Percentiles rank a stretch among this genome's conserved stretches.
Conservation (phyloP, 208 protist species). For the Angomonas deanei region DNA sequence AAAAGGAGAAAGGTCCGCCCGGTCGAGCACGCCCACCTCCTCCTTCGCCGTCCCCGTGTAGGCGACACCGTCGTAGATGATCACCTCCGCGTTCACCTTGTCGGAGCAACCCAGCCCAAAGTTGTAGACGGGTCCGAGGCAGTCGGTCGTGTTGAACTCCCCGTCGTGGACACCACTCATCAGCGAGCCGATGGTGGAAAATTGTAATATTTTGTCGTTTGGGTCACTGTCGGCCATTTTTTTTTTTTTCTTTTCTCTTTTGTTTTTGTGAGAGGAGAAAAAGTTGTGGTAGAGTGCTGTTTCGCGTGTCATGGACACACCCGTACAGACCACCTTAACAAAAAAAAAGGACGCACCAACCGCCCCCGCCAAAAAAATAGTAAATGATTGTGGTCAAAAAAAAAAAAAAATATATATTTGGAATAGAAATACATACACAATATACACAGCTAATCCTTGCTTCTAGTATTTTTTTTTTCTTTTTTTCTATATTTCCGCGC, state of each 20-base stretch:
- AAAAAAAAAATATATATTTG: conserved; percentile 1
- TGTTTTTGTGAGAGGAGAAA: background rate
- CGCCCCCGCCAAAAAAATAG: no score
- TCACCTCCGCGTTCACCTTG: conserved; percentile 12
- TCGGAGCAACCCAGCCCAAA: conserved; percentile 11
- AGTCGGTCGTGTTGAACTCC: background rate
- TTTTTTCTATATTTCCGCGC: no score
- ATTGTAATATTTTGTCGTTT: background rate
- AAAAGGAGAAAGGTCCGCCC: conserved; percentile 2
- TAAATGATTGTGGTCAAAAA: background rate
- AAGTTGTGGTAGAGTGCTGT: background rate
- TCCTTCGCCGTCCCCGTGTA: conserved; percentile 6
- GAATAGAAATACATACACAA: background rate
- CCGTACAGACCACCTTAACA: background rate
- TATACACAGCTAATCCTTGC: background rate
- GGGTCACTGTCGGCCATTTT: no score
- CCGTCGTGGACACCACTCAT: conserved; percentile 8
- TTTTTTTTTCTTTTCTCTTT: conserved; percentile 2
- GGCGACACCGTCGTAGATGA: conserved; percentile 1
- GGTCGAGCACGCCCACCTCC: background rate
- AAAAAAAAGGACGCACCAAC: no score
- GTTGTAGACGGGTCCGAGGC: background rate
- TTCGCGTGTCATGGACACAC: background rate
- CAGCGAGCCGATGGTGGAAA: conserved; percentile 8
- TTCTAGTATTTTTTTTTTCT: conserved; percentile 3